Conservation (phyloP, 768 basidiomycete genomes). For the Leccinum boreale region DNA sequence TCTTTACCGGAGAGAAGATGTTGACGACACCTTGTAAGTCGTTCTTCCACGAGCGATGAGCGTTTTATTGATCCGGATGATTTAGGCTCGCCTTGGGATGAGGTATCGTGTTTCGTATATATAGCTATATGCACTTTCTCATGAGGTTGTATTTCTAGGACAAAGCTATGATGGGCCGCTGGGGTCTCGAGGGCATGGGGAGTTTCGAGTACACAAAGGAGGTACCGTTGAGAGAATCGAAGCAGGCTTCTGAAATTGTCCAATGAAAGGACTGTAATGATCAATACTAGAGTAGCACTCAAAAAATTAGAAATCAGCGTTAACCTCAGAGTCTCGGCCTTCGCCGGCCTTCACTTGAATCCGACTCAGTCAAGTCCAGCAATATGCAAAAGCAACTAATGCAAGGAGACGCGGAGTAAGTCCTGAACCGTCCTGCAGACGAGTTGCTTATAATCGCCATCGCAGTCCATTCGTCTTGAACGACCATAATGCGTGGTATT, state of each 20-base stretch:
- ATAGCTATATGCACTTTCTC: not conserved
- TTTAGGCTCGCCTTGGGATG: constrained; percentile 90
- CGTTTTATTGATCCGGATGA: constrained; percentile 6
- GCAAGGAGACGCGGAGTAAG: constrained; percentile 33
- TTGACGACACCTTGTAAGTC: constrained; percentile 90
- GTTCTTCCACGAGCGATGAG: not conserved
- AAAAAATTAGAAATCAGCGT: not conserved
- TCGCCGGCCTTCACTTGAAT: constrained; percentile 15
- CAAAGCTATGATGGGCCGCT: constrained; percentile 88
- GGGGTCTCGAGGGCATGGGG: constrained; percentile 89
- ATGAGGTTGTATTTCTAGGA: constrained; percentile 46
- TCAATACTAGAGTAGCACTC: not conserved
- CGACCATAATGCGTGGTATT: constrained; percentile 81
- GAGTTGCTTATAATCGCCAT: constrained; percentile 7
- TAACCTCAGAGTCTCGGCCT: constrained; percentile 10
- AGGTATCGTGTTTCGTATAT: constrained; percentile 41
- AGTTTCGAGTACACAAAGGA: constrained; percentile 79
- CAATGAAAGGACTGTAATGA: not conserved
- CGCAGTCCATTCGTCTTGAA: constrained; percentile 49
- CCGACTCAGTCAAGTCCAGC: not conserved
- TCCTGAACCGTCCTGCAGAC: not conserved
- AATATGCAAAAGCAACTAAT: constrained; percentile 26
- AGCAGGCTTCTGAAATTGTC: not conserved
- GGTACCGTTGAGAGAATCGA: constrained; percentile 15
- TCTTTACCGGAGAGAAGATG: constrained; percentile 99